A percentile compares a stretch with the other conserved stretches of the same genome.
Conservation (phyloP, 176 grass and related monocot genomes). For the Oryza rufipogon region DNA sequence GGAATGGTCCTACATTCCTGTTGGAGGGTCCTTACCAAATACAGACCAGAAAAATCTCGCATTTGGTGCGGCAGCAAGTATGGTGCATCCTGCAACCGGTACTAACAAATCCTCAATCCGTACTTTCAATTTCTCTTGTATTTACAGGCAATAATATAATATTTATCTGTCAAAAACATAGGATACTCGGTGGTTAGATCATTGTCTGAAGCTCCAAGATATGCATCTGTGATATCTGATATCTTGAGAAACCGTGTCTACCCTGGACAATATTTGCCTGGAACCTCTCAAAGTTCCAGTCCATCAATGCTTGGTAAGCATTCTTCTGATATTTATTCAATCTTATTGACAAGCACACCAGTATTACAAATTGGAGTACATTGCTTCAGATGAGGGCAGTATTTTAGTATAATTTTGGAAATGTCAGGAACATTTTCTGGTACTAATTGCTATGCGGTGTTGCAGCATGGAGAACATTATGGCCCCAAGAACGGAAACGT, state of each 20-base stretch:
- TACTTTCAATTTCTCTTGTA: not conserved
- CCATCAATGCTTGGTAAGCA: conserved; percentile 89
- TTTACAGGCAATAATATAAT: conserved; percentile 26
- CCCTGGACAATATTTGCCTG: conserved; percentile 56
- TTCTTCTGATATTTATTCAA: conserved; percentile 12
- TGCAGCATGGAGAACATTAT: conserved; percentile 90
- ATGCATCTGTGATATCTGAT: conserved; percentile 83
- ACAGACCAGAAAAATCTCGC: conserved; percentile 97
- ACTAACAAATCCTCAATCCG: conserved; percentile 22
- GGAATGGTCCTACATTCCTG: conserved; percentile 99
- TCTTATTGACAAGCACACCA: not conserved
- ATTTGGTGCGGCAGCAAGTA: conserved; percentile 99
- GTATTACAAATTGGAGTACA: not conserved
- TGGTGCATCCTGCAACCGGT: conserved; percentile 99
- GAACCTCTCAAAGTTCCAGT: conserved; percentile 52
- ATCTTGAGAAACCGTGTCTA: conserved; percentile 65
- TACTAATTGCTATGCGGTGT: conserved; percentile 31
- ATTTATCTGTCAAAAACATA: conserved; percentile 46
- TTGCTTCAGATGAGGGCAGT: not conserved
- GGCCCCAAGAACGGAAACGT: conserved; percentile 92
- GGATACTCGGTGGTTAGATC: conserved; percentile 99
- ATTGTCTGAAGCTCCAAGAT: conserved; percentile 91
- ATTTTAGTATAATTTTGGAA: not conserved
- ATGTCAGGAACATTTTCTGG: not conserved
- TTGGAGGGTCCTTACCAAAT: conserved; percentile 94